Evolutionary conservation across 352 stramenopile genomes (phyloP), one percentile per base, ranked within the genome.

Genomic region (Globisporangium okanoganense): DNA sequence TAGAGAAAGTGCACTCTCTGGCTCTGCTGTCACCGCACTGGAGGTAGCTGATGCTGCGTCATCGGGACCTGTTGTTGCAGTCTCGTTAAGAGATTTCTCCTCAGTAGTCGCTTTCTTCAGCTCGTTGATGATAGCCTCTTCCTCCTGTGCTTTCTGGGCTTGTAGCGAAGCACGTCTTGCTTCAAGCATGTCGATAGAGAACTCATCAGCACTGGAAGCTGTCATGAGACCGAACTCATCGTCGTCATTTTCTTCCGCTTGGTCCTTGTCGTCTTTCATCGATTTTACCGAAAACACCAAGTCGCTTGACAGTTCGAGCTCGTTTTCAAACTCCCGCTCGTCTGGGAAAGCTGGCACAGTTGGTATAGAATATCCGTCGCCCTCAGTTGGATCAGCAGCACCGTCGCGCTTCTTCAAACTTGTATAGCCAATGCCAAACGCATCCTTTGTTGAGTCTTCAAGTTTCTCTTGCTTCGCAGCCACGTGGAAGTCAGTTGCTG

Each of bases 351-450:
- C 58, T 22, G 73, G 65, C 2, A 62, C 68, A 18, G 56, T 79
- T 10, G 67, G 31, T 3, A 90, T 35, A 0, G 69, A 68, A 38
- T 82, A 84, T 18, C 55, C 41, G 16, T 73, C 57, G 2, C 35
- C 45, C 4, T 43, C 49, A 20, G 1, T 36, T 9, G 40, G 18
- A 20, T 64, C 65, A 8, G n/a, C 18, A 24, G 53, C 36, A 35
- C 16, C 29, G 24, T 56, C 49, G 25, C 24, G 16, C 20, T 72
- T 75, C 14, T 66, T 59, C 44, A 81, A 14, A 49, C 64, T 88
- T 40, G 83, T 74, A 52, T 91, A 91, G 3, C 70, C 69, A 60
- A 91, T 91, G 0, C 79, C 82, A 58, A 91, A 91, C 20, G 40
- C 66, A 8, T 53, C 47, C 7, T 65, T 65, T 20, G 44, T 62